A percentile compares a stretch with the other conserved stretches of the same genome.
phyloP scores from a whole-genome alignment of 768 basidiomycete species.

The Mycena haematopus region DNA sequence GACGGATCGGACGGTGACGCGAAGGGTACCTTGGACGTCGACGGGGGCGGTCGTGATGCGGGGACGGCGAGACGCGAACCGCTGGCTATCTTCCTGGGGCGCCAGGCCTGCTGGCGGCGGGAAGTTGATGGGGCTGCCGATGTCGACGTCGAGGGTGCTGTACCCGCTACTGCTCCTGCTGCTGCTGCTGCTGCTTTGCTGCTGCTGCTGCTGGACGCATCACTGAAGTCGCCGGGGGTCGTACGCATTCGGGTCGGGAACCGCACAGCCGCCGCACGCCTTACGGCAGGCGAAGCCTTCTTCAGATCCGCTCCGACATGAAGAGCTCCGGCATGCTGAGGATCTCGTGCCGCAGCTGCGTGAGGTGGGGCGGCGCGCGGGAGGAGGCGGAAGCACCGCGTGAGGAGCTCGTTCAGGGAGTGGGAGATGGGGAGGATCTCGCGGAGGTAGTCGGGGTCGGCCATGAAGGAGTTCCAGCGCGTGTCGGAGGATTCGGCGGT shows the following conservation, averaged over 20 bases:
- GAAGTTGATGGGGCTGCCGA: not conserved
- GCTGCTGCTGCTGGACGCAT: not conserved
- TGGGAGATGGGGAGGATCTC: slow-evolving; percentile 60
- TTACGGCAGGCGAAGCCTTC: slow-evolving; percentile 11
- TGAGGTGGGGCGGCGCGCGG: slow-evolving; percentile 51
- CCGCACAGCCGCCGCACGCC: slow-evolving; percentile 5
- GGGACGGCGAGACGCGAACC: slow-evolving; percentile 2
- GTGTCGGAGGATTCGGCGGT: slow-evolving; percentile 55
- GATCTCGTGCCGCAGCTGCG: slow-evolving; percentile 51
- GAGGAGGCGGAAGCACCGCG: slow-evolving; percentile 54
- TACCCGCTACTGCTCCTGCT: slow-evolving; percentile 20
- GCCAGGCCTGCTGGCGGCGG: slow-evolving; percentile 1
- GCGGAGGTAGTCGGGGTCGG: slow-evolving; percentile 51
- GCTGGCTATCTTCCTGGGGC: not conserved
- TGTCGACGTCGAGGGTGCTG: slow-evolving; percentile 3
- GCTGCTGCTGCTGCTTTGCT: no score
- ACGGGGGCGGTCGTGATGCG: not conserved
- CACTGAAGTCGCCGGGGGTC: slow-evolving; percentile 10
- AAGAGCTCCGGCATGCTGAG: not conserved
- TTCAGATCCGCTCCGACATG: slow-evolving; percentile 13
- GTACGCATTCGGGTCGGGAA: not conserved
- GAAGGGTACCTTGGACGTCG: not conserved
- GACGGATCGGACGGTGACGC: not conserved
- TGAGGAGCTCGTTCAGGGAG: slow-evolving; percentile 54
- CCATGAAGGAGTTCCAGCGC: slow-evolving; percentile 55